Evolutionary conservation across 2,329 filamentous ascomycete species (phyloP).

Genomic region (Phyllosticta citrichinensis): DNA sequence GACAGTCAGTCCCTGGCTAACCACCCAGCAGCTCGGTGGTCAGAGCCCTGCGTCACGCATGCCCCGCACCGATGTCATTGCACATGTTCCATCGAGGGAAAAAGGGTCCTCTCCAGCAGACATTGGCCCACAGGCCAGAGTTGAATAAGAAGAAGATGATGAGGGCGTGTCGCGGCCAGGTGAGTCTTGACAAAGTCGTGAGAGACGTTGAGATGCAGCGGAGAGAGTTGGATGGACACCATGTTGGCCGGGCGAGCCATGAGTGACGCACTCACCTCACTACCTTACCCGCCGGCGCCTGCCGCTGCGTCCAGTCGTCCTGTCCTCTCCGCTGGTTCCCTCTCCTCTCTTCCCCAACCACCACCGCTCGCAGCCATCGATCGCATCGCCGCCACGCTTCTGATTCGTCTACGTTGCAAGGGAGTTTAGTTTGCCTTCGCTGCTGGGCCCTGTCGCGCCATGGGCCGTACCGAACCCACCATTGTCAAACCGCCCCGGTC

Average conservation of each 20-base stretch:
- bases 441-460: slow-evolving; percentile 10
- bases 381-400: background rate
- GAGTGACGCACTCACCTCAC: background rate
- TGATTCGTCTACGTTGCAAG: background rate
- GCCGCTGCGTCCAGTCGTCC: background rate
- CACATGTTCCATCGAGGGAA: background rate
- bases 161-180: background rate
- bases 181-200: background rate
- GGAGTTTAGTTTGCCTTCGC: background rate
- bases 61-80: background rate
- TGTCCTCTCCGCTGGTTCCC: background rate
- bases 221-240: background rate
- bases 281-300: too few species aligned
- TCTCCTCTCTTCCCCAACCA: background rate
- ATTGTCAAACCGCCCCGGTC: slow-evolving; percentile 26
- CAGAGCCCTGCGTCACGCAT: background rate
- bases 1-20: background rate
- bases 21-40: background rate
- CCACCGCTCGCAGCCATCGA: background rate
- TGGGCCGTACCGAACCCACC: slow-evolving; percentile 29
- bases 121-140: background rate
- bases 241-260: background rate
- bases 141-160: background rate
- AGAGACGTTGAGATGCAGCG: background rate
- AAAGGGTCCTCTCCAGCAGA: background rate